Evolutionary conservation across 768 basidiomycete genomes (phyloP).

Genomic region (Pseudohyphozyma bogoriensis): DNA sequence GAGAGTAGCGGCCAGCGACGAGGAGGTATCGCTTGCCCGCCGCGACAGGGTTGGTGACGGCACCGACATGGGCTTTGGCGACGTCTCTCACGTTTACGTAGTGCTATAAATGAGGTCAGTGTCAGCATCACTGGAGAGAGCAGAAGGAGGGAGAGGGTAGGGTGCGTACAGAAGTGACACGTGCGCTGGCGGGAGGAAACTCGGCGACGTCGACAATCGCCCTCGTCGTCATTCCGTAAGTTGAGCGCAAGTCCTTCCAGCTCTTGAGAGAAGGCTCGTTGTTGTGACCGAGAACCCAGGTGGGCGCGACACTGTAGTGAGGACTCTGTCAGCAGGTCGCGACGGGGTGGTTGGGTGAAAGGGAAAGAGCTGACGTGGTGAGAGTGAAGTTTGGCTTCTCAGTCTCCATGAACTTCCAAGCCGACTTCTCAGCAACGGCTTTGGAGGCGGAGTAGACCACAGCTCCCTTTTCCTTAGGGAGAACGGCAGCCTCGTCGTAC

Average conservation of each 20-base stretch:
- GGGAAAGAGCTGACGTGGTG: not conserved
- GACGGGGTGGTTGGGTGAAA: too few species aligned
- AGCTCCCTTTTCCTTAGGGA: not conserved
- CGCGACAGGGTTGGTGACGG: too few species aligned
- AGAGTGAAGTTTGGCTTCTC: slow-evolving; percentile 15
- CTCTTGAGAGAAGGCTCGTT: too few species aligned
- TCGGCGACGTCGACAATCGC: slow-evolving; percentile 7
- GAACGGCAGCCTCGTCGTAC: not conserved
- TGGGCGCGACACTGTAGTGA: slow-evolving; percentile 6
- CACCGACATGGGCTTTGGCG: too few species aligned
- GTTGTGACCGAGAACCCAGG: slow-evolving; percentile 5
- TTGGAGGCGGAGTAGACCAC: not conserved
- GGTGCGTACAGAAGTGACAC: too few species aligned
- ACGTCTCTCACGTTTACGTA: too few species aligned
- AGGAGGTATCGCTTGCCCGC: too few species aligned
- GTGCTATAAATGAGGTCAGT: too few species aligned
- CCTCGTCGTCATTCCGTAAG: not conserved
- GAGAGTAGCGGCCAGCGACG: too few species aligned
- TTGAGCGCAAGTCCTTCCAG: slow-evolving; percentile 7
- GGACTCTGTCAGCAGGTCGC: too few species aligned
- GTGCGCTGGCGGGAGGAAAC: not conserved
- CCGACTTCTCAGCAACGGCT: slow-evolving; percentile 15
- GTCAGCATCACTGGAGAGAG: too few species aligned
- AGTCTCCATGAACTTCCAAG: slow-evolving; percentile 24
- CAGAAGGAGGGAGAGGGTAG: too few species aligned